Evolutionary conservation across 805 yeast genomes (phyloP), one percentile per base, ranked within the genome.

Genomic region (Hagleromyces aurorensis): DNA sequence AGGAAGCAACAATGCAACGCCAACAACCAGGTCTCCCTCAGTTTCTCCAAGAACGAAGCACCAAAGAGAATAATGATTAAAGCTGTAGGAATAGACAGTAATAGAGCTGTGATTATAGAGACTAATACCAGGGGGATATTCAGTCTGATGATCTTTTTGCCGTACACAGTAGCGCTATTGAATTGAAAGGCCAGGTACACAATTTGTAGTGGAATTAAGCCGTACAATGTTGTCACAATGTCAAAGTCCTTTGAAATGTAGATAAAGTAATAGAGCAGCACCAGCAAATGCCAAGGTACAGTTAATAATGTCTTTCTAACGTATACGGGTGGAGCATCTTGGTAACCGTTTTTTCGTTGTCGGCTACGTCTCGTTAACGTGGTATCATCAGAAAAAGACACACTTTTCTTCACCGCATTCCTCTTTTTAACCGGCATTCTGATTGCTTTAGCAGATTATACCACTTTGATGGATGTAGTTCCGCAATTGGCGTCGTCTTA

Each of bases 31-130:
- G 93, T 83, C 46, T 75, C 78, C 6, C 36, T 41, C 18, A 68
- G 35, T 19, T 66, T 63, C 1, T 71, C 61, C 1, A 72, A 58
- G 23, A 80, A 61, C 9, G 96, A 95, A 0, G 95, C 93, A 6
- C 96, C 96, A 48, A 83, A 72, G 8, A 85, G 44, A 2, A 85
- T 62, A 25, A 79, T 50, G 2, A 66, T 35, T 2, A 57, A 19
- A 30, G 41, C 37, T 3, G 52, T 36, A 2, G 57, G 52, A 5
- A 51, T 7, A 23, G 56, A 43, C 7, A 57, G 25, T 7, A 46
- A 14, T 11, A 48, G 19, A 2, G 57, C 23, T 8, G 51, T 50
- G 18, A 40, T 41, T 3, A 51, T 25, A 2, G 57, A 40, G 13
- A 48, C 30, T 0, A 55, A 19, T 2, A 50, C 25, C 23, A 54